Percentiles rank a stretch among this genome's conserved stretches.
Evolutionary conservation across 768 basidiomycete genomes (phyloP).

Genomic region (Lactarius sanguifluus): DNA sequence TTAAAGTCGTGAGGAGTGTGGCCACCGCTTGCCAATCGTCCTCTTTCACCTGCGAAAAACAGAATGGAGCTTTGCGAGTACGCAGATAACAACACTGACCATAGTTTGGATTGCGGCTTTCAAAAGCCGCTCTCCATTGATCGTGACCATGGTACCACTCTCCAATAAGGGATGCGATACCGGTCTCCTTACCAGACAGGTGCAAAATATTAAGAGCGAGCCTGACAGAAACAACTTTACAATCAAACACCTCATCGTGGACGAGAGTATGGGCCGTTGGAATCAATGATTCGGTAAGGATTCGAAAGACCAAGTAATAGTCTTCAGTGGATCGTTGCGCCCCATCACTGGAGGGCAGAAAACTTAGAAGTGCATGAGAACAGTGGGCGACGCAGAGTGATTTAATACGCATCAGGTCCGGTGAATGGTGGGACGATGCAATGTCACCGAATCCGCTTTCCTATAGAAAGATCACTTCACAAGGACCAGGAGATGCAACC

Average conservation of each 20-base stretch:
- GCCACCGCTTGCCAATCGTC: slow-evolving; percentile 46
- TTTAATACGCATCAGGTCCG: slow-evolving; percentile 48
- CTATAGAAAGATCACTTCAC: slow-evolving; percentile 5
- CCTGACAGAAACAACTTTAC: slow-evolving; percentile 42
- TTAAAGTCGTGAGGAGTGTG: slow-evolving; percentile 43
- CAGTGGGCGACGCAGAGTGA: slow-evolving; percentile 48
- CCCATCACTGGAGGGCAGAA: slow-evolving; percentile 35
- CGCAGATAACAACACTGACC: slow-evolving; percentile 6
- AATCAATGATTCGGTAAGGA: slow-evolving; percentile 49
- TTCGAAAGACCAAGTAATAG: slow-evolving; percentile 37
- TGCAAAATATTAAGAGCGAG: slow-evolving; percentile 45
- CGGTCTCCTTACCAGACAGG: slow-evolving; percentile 22
- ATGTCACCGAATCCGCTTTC: slow-evolving; percentile 27
- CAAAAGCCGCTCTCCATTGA: slow-evolving; percentile 25
- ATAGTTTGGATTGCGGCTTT: slow-evolving; percentile 24
- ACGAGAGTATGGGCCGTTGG: slow-evolving; percentile 48
- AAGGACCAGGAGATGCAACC: neutral
- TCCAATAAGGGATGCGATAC: slow-evolving; percentile 29
- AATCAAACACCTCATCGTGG: slow-evolving; percentile 36
- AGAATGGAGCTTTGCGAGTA: neutral
- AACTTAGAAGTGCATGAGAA: slow-evolving; percentile 36
- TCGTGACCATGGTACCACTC: slow-evolving; percentile 36
- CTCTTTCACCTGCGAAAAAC: slow-evolving; percentile 38
- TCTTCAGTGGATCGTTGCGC: slow-evolving; percentile 29
- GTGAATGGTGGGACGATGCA: slow-evolving; percentile 37